phyloP scores from a whole-genome alignment of 139 green algal species.

The Deuterostichococcus epilithicus region DNA sequence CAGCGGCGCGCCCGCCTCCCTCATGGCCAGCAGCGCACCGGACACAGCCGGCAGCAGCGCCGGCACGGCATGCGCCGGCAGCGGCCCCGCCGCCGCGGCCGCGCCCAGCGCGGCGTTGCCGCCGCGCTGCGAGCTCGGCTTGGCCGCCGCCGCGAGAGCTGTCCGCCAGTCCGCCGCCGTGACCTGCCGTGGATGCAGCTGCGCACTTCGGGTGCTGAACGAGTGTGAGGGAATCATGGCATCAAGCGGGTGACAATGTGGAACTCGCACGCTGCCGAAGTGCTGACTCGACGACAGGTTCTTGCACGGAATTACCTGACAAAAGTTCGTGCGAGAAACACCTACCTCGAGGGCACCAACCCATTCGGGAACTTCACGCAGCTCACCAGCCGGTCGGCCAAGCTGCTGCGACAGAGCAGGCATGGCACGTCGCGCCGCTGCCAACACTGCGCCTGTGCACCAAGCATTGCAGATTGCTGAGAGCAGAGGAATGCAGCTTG shows the following conservation, averaged over 20 bases:
- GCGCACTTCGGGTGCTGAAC: background rate
- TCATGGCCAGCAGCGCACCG: slow-evolving; percentile 11
- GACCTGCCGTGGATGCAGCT: slow-evolving; percentile 4
- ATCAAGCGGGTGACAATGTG: background rate
- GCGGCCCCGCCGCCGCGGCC: background rate
- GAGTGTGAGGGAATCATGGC: no score
- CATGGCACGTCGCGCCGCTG: no score
- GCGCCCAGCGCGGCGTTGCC: slow-evolving; percentile 20
- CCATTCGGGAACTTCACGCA: background rate
- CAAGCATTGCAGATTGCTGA: no score
- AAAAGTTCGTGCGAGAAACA: background rate
- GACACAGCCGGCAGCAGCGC: slow-evolving; percentile 25
- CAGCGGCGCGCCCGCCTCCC: background rate
- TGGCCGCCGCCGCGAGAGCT: slow-evolving; percentile 45
- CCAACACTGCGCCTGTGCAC: no score
- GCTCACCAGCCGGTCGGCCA: slow-evolving; percentile 2
- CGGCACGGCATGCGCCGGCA: slow-evolving; percentile 25
- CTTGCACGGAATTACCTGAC: background rate
- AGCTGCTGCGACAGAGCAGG: no score
- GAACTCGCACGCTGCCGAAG: background rate
- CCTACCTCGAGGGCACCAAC: background rate
- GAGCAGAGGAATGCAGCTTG: no score
- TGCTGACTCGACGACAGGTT: background rate
- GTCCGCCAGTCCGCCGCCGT: slow-evolving; percentile 42
- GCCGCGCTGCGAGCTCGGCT: slow-evolving; percentile 46